A percentile compares a stretch with the other conserved stretches of the same genome.
Evolutionary conservation across 2,329 filamentous ascomycete genomes (phyloP).

Genomic region (Sclerotinia minor): DNA sequence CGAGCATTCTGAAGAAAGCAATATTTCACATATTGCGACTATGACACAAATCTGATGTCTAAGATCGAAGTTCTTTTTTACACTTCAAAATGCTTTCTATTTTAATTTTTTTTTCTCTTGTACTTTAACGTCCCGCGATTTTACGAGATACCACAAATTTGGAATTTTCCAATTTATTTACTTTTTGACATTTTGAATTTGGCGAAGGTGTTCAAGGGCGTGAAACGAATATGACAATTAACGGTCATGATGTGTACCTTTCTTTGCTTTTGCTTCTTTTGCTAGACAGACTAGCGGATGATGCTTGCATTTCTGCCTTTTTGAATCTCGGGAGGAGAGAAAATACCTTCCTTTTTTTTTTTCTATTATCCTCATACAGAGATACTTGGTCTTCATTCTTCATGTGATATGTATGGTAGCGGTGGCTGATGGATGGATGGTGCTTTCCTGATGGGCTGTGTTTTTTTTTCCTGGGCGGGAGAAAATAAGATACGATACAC

Average conservation of each 20-base stretch:
- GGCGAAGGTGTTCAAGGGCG: conserved; percentile 17
- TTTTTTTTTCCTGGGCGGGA: neutral
- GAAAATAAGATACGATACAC: neutral
- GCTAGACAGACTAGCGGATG: conserved; percentile 16
- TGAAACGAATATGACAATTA: conserved; percentile 13
- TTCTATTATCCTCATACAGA: conserved; percentile 12
- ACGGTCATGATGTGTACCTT: conserved; percentile 6
- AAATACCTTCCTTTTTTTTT: neutral
- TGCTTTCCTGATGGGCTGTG: neutral
- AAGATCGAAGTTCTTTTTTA: neutral
- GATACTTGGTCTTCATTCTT: conserved; percentile 14
- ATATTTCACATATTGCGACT: neutral
- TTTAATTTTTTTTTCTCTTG: conserved; percentile 23
- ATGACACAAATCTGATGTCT: neutral
- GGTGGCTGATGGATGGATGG: neutral
- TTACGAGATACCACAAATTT: conserved; percentile 34
- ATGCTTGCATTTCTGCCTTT: neutral
- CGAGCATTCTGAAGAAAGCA: neutral
- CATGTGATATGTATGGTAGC: conserved; percentile 9
- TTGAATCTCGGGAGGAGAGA: neutral
- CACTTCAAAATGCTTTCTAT: conserved; percentile 1
- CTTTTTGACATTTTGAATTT: conserved; percentile 22
- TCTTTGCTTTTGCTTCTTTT: conserved; percentile 15
- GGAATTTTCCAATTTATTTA: conserved; percentile 17
- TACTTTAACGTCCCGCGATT: conserved; percentile 30